Percentiles rank a stretch among this genome's conserved stretches.
These are phyloP conservation scores for Xylariaceae sp. DNA, from an alignment of 2,329 filamentous ascomycete genomes.

Conservation along the genomic window DNA sequence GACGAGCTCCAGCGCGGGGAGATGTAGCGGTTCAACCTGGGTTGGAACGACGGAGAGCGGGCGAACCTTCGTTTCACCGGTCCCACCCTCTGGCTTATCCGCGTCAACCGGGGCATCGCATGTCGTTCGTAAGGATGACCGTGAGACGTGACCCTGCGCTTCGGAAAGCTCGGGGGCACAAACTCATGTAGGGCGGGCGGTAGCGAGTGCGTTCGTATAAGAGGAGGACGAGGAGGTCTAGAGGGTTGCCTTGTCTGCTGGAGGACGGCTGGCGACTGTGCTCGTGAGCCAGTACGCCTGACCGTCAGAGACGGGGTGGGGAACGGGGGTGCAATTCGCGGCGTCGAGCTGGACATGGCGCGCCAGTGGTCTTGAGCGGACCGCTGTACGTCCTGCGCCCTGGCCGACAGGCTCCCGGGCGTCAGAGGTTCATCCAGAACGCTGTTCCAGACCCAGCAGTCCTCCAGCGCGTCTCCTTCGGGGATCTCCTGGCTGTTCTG, in stretches of 20 bases:
- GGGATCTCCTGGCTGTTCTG: conserved; percentile 43
- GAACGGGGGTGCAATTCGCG: conserved; percentile 33
- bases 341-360: conserved; percentile 39
- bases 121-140: conserved; percentile 34
- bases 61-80: conserved; percentile 44
- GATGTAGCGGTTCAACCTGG: conserved; percentile 34
- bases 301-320: conserved; percentile 34
- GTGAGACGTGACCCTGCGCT: conserved; percentile 43
- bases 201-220: conserved; percentile 49
- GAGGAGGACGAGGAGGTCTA: conserved; percentile 34
- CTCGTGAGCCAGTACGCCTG: conserved; percentile 33
- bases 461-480: conserved; percentile 57
- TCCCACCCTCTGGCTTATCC: conserved; percentile 22
- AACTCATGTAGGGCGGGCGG: conserved; percentile 37
- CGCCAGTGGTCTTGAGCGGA: conserved; percentile 34
- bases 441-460: conserved; percentile 64
- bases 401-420: conserved; percentile 36
- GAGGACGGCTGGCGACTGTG: conserved; percentile 36
- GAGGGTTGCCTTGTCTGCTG: conserved; percentile 38
- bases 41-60: conserved; percentile 49
- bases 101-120: conserved; percentile 33
- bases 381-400: conserved; percentile 39
- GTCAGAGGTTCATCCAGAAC: conserved; percentile 54
- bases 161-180: conserved; percentile 36
- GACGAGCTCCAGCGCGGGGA: conserved; percentile 48